Percentiles rank a stretch among this genome's conserved stretches.
These are phyloP conservation scores for Prunus padus DNA, from an alignment of 306 rosid genomes.

Conservation along the genomic window DNA sequence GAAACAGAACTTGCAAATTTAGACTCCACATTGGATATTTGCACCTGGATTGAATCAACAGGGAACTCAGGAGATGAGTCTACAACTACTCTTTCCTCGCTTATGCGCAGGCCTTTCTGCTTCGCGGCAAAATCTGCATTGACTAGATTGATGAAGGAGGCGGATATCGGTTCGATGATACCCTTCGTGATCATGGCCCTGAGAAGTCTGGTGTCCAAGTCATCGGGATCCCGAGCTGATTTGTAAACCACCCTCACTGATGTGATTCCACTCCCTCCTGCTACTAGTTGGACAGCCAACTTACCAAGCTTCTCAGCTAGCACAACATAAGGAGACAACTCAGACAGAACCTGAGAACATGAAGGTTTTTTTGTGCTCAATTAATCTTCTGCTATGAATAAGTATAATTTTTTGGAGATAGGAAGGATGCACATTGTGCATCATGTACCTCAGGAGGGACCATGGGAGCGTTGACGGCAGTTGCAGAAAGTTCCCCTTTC, in stretches of 20 bases:
- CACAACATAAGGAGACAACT: slow-evolving; percentile 67
- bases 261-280: slow-evolving; percentile 69
- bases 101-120: slow-evolving; percentile 73
- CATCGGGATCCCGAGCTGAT: slow-evolving; percentile 66
- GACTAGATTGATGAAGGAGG: slow-evolving; percentile 70
- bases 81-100: slow-evolving; percentile 55
- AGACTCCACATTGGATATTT: slow-evolving; percentile 60
- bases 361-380: not conserved
- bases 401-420: not conserved
- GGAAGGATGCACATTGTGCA: too few relatives aligned
- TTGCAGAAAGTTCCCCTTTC: slow-evolving; percentile 89
- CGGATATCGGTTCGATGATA: slow-evolving; percentile 74
- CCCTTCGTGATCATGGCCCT: slow-evolving; percentile 95
- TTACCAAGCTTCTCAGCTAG: slow-evolving; percentile 83
- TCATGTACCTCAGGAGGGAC: slow-evolving; percentile 75
- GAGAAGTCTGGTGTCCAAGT: slow-evolving; percentile 83
- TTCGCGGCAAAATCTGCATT: slow-evolving; percentile 88
- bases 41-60: slow-evolving; percentile 65
- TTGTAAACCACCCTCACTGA: slow-evolving; percentile 58
- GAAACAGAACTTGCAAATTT: slow-evolving; percentile 70
- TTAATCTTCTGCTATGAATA: not conserved
- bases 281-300: slow-evolving; percentile 72
- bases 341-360: slow-evolving; percentile 59
- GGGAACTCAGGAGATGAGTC: slow-evolving; percentile 69
- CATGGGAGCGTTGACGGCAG: slow-evolving; percentile 99